Percentiles rank a stretch among this genome's conserved stretches.
These are phyloP conservation scores for Debaryomyces singareniensis DNA, from an alignment of 1,139 yeast genomes.

Conservation along the genomic window DNA sequence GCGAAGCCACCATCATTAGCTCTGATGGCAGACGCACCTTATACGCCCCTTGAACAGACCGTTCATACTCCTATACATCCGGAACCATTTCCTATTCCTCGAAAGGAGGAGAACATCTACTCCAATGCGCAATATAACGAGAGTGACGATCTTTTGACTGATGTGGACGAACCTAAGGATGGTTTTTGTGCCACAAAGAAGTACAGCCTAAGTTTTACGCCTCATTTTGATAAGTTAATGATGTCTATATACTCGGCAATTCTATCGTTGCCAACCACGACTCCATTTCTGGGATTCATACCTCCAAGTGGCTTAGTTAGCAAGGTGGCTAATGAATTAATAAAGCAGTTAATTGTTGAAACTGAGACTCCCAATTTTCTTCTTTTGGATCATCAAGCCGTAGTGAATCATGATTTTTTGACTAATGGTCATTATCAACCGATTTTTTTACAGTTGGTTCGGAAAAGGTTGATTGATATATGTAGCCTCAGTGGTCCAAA, in stretches of 20 bases:
- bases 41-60: constrained; percentile 42
- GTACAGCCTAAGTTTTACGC: constrained; percentile 32
- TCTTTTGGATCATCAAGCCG: constrained; percentile 27
- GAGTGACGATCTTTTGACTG: constrained; percentile 39
- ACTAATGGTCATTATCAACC: constrained; percentile 31
- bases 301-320: constrained; percentile 44
- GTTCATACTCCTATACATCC: constrained; percentile 33
- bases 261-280: constrained; percentile 38
- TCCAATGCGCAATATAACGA: constrained; percentile 30
- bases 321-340: constrained; percentile 38
- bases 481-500: constrained; percentile 18
- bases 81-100: background rate
- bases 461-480: constrained; percentile 37
- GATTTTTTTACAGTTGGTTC: constrained; percentile 35
- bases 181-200: constrained; percentile 16
- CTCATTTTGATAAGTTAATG: constrained; percentile 32
- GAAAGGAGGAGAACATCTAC: constrained; percentile 14
- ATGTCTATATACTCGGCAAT: constrained; percentile 29
- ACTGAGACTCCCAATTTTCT: constrained; percentile 14
- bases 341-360: constrained; percentile 19
- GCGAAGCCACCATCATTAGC: too few relatives aligned
- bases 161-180: constrained; percentile 27
- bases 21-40: constrained; percentile 21
- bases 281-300: constrained; percentile 37
- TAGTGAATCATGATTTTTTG: constrained; percentile 28